Evolutionary conservation across 108 stramenopile genomes (phyloP).

Genomic region (Cylindrotheca fusiformis): DNA sequence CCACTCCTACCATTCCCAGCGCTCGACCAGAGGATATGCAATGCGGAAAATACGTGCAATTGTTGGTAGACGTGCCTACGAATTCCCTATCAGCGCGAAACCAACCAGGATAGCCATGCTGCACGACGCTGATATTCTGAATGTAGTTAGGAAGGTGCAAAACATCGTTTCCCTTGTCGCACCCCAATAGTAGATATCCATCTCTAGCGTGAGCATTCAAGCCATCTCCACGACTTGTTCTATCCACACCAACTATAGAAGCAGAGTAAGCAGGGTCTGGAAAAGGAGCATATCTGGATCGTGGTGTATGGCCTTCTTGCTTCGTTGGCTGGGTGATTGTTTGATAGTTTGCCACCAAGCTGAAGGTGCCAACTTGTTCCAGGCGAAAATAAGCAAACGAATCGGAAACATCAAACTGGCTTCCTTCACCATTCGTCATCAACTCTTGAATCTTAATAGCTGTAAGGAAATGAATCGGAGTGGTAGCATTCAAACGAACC

Average conservation of each 20-base stretch:
- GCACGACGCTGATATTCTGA: slow-evolving; percentile 7
- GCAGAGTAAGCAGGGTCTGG: slow-evolving; percentile 25
- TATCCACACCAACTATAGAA: slow-evolving; percentile 7
- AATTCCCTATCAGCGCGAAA: slow-evolving; percentile 2
- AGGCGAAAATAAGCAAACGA: background rate
- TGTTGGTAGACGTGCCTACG: slow-evolving; percentile 17
- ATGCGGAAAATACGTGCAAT: slow-evolving; percentile 23
- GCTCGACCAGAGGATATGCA: background rate
- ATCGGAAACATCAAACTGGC: background rate
- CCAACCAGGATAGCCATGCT: slow-evolving; percentile 33
- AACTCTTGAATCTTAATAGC: background rate
- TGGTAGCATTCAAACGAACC: background rate
- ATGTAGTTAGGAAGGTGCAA: slow-evolving; percentile 24
- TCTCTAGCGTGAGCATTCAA: slow-evolving; percentile 18
- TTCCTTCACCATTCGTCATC: background rate
- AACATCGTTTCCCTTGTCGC: slow-evolving; percentile 8
- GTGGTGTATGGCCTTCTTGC: background rate
- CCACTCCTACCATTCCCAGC: slow-evolving; percentile 1
- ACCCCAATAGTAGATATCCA: slow-evolving; percentile 36
- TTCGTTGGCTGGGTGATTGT: background rate
- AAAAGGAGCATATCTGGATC: slow-evolving; percentile 10
- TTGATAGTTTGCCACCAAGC: background rate
- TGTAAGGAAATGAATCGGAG: background rate
- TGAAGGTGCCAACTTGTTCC: background rate
- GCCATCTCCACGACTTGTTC: slow-evolving; percentile 20